Base-by-base conservation (phyloP, 2,329 filamentous ascomycete genomes). In the Aureobasidium uvarum region DNA sequence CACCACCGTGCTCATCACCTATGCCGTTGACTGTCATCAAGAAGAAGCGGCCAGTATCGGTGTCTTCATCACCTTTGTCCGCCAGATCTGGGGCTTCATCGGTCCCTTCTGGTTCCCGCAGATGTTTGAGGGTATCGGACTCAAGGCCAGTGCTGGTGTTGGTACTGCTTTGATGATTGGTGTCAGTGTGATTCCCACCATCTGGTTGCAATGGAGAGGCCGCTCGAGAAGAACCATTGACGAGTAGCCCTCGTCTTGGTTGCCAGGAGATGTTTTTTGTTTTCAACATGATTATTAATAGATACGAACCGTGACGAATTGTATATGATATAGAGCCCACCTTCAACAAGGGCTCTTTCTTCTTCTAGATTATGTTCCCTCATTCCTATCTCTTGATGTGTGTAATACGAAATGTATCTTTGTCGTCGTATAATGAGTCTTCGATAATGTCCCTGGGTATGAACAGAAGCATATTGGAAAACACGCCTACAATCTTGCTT, bases 1-100 rank as follows among this genome's bases (percentile, higher is more conserved):
- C 18, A 87, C 85, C 0, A 87, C 85, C 0, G 81, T 86, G 2
- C 71, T 85, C 50, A 82, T 86, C 28, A 86, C 85, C 0, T 87
- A 86, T 71, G 81, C 84, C 0, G 81, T 88, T 0, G 85, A 87
- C 68, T 84, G 83, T 69, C 81, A 85, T 67, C 78, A 76, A 2
- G 77, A 83, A 33, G 79, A 84, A 46, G 78, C 83, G 0, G 81
- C 81, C 0, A 80, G 81, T 62, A 79, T 87, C 20, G 85, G 84
- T 2, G 84, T 85, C 0, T 86, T 86, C 67, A 79, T 87, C 68
- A 86, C 80, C 3, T 77, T 86, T 63, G 79, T 85, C 2, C 77
- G 85, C 8, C 81, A 84, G 66, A 81, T 79, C 0, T 84, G 80
- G 80, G 81, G 81, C 0, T 84, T 84, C 69, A 79, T 83, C 62